Evolutionary conservation across 2,329 filamentous ascomycete species (phyloP), one percentile per base, ranked within the genome.

Genomic region (Fusarium coicis): DNA sequence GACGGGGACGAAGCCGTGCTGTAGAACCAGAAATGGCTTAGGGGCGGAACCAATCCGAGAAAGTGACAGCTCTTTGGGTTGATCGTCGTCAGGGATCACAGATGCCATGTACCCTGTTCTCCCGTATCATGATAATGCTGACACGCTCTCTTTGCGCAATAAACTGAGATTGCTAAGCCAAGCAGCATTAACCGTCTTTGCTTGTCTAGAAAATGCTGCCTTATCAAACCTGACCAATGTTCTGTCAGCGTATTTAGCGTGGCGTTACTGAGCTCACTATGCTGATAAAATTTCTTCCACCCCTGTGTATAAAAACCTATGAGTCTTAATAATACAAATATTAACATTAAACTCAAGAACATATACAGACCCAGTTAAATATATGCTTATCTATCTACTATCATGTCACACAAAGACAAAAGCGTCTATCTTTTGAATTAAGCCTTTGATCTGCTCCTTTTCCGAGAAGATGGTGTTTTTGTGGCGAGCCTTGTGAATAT

Each of bases 331-430:
- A 21, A 47, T 30, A 30, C 26, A 2, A 16, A 11, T 47, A 5
- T 21, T 1, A 30, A 10, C 0, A 47, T 21, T 19, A 10, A 19
- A 15, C 9, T 49, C 21, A 5, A n/a, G 10, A 32, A 49, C 21
- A 15, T 18, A 18, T 12, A 18, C n/a, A n/a, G 15, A n/a, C 0
- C 7, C 3, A n/a, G 15, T 32, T 7, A n/a, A 2, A n/a, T 1
- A 18, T 12, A 2, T 4, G n/a, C 10, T 32, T 32, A 12, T 42
- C n/a, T 16, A 23, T 21, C 14, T 16, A 10, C 7, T 4, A 18
- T 49, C 10, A 7, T n/a, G 15, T 12, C 30, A 32, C 18, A 32
- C 10, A 49, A n/a, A 32, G 30, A n/a, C 14, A 47, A n/a, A 18
- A 32, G 21, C 3, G 3, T 18, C 2, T n/a, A 10, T 5, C 10